Evolutionary conservation across 352 stramenopile genomes (phyloP), one percentile per base, ranked within the genome.

Genomic region (Pythium aphanidermatum): DNA sequence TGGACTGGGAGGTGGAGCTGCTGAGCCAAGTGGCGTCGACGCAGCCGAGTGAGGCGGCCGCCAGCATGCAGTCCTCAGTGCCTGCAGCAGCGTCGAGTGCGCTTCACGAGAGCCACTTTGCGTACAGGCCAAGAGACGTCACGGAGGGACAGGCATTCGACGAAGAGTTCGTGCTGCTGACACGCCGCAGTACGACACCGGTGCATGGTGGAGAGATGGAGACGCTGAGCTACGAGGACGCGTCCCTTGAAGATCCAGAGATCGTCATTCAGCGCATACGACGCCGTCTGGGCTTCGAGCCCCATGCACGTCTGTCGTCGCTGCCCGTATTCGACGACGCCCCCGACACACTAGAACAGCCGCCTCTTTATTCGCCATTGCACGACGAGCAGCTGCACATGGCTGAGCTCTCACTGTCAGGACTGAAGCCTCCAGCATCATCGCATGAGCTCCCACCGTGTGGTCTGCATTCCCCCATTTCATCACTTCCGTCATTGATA

Each of bases 241-340:
- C 42, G 10, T 43, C 37, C 24, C 24, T 63, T 23, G 70, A 82
- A 40, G 59, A 82, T 41, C 55, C 74, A 0, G 74, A 86, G 34
- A 33, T 65, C 23, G 74, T 84, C 16, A 84, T 84, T 44, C 65
- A 77, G 35, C 69, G 74, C 4, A 73, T 86, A 17, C 71, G 72
- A 7, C 70, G 60, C 16, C 68, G 74, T 5, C 68, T 86, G 11
- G 70, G 70, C 5, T 52, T 51, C 28, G 39, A 61, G 28, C 32
- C 21, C 3, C 30, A 31, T 20, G 32, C 4, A 14, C 8, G 24
- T 32, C 38, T 2, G 24, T 33, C 25, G 38, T 33, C 38, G 8
- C 19, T 45, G 23, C 24, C n/a, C n/a, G n/a, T n/a, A n/a, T n/a
- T n/a, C n/a, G 38, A 9, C 4, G 38, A 33, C 32, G 32, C 20